Conservation (phyloP, 176 grass and related monocot genomes). For the Urochloa ruziziensis region DNA sequence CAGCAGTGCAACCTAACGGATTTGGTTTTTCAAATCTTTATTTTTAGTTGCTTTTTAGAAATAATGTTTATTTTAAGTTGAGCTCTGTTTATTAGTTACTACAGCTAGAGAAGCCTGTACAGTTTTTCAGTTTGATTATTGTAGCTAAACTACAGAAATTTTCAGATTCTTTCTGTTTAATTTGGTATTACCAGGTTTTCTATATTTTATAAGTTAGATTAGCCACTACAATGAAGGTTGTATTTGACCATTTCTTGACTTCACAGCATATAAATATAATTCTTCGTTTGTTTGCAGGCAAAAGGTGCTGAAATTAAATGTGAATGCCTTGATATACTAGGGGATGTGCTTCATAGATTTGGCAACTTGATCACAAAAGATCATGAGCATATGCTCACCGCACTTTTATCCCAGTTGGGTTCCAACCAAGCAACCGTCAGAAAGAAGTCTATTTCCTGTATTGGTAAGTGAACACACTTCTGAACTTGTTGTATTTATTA, state of each 20-base stretch:
- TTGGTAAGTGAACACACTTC: conserved; percentile 47
- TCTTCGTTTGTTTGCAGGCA: conserved; percentile 54
- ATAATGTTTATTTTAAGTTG: background rate
- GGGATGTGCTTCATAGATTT: conserved; percentile 88
- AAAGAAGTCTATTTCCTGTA: conserved; percentile 94
- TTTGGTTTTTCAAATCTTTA: background rate
- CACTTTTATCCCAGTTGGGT: conserved; percentile 74
- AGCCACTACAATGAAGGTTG: background rate
- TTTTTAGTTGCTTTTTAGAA: background rate
- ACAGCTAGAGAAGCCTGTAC: background rate
- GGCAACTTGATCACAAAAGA: conserved; percentile 81
- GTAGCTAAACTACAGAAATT: background rate
- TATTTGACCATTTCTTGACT: background rate
- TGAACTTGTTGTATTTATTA: background rate
- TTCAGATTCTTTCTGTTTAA: background rate
- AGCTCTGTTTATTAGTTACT: background rate
- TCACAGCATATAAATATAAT: background rate
- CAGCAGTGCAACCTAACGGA: background rate
- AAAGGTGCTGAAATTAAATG: conserved; percentile 95
- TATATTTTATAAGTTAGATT: background rate
- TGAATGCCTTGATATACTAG: conserved; percentile 94
- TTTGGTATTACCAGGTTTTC: background rate
- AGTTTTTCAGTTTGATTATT: background rate
- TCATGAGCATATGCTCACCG: conserved; percentile 73
- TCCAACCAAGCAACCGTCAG: conserved; percentile 88